Conservation (phyloP, 192 early-diverging fungal genomes). For the Powellomyces hirtus region DNA sequence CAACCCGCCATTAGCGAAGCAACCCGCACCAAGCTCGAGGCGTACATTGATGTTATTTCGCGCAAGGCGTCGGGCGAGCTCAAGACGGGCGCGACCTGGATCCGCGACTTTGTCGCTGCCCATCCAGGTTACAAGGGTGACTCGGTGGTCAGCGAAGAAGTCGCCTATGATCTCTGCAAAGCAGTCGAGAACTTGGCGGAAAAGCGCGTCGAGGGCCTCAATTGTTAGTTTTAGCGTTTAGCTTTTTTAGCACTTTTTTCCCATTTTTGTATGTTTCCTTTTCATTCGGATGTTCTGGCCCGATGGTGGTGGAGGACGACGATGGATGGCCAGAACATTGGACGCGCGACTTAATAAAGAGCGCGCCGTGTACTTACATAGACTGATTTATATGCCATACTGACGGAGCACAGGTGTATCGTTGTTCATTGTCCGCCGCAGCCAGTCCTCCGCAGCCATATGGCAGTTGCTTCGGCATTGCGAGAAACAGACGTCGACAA, state of each 20-base stretch:
- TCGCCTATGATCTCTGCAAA: conserved; percentile 84
- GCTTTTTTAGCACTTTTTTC: background rate
- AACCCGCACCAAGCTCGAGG: conserved; percentile 67
- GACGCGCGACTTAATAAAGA: too few species aligned
- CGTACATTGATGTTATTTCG: conserved; percentile 77
- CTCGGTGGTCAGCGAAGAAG: conserved; percentile 78
- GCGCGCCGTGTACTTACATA: too few species aligned
- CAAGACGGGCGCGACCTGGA: conserved; percentile 86
- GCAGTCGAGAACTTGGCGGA: conserved; percentile 22
- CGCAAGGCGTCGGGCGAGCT: conserved; percentile 77
- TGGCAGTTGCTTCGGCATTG: too few species aligned
- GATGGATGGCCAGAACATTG: too few species aligned
- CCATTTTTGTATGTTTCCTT: background rate
- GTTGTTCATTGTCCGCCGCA: too few species aligned
- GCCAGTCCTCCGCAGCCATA: too few species aligned
- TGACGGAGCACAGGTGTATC: too few species aligned
- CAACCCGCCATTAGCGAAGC: conserved; percentile 63
- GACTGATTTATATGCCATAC: too few species aligned
- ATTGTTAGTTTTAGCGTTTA: conserved; percentile 8
- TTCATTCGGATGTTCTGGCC: too few species aligned
- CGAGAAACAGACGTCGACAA: too few species aligned
- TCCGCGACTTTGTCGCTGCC: conserved; percentile 79
- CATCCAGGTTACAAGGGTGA: conserved; percentile 90
- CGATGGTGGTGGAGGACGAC: too few species aligned
- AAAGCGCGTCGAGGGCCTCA: conserved; percentile 18